Conservation (phyloP, 2,329 filamentous ascomycete species). For the Xylaria hypoxylon region DNA sequence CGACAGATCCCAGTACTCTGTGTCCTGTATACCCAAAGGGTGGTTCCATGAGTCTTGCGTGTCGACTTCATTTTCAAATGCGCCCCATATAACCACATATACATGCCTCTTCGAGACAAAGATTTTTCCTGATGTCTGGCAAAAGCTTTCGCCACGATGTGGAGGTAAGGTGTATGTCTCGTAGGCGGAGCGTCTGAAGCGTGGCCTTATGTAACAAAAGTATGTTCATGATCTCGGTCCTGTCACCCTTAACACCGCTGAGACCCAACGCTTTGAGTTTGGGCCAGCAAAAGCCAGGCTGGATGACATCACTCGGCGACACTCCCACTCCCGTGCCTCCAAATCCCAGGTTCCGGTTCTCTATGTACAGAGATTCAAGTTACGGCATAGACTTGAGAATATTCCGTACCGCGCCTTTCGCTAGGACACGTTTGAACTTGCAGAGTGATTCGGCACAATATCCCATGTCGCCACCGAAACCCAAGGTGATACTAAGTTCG, state of each 20-base stretch:
- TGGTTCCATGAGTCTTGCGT: slow-evolving; percentile 9
- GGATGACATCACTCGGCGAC: slow-evolving; percentile 41
- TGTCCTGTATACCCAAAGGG: not conserved
- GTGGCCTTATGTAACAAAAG: slow-evolving; percentile 45
- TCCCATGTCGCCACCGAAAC: slow-evolving; percentile 24
- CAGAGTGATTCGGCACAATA: slow-evolving; percentile 26
- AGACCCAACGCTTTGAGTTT: slow-evolving; percentile 43
- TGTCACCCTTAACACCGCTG: slow-evolving; percentile 42
- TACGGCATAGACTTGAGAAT: slow-evolving; percentile 44
- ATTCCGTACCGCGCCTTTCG: slow-evolving; percentile 42
- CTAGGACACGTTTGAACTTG: slow-evolving; percentile 38
- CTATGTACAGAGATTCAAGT: slow-evolving; percentile 43
- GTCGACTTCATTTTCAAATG: slow-evolving; percentile 35
- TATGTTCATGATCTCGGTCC: slow-evolving; percentile 43
- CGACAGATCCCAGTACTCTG: slow-evolving; percentile 43
- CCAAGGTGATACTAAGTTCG: slow-evolving; percentile 41
- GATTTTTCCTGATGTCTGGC: slow-evolving; percentile 43
- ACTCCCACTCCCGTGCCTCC: slow-evolving; percentile 32
- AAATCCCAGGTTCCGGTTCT: slow-evolving; percentile 35
- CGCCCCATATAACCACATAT: slow-evolving; percentile 46
- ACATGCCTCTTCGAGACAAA: slow-evolving; percentile 43
- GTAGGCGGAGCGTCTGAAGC: slow-evolving; percentile 44
- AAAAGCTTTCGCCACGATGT: slow-evolving; percentile 47
- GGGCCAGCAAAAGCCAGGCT: slow-evolving; percentile 44
- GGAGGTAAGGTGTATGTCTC: slow-evolving; percentile 40